Evolutionary conservation across 495 filamentous ascomycete species (phyloP).

Genomic region (Aspergillus panamensis): DNA sequence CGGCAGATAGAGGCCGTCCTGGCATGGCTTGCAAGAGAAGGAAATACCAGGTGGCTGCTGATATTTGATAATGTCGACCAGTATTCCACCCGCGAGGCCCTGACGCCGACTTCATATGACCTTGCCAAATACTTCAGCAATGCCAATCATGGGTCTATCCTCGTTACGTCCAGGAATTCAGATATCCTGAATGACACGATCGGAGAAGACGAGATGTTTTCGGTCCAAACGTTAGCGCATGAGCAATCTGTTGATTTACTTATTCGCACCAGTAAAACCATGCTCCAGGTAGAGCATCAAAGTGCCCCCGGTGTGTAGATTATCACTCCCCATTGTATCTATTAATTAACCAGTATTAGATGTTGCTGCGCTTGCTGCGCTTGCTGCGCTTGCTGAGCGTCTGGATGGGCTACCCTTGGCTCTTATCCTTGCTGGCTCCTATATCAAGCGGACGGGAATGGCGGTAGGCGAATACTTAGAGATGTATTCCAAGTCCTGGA

Average conservation of each 20-base stretch:
- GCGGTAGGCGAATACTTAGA: slow-evolving; percentile 32
- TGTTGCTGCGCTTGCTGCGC: slow-evolving; percentile 20
- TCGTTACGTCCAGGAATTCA: slow-evolving; percentile 34
- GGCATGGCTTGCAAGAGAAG: slow-evolving; percentile 8
- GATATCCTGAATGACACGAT: slow-evolving; percentile 17
- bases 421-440: slow-evolving; percentile 40
- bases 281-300: not conserved
- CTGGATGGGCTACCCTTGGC: slow-evolving; percentile 44
- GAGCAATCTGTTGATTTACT: slow-evolving; percentile 22
- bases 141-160: slow-evolving; percentile 37
- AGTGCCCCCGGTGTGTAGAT: not conserved
- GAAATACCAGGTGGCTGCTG: slow-evolving; percentile 36
- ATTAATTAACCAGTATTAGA: slow-evolving; percentile 11
- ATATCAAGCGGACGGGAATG: slow-evolving; percentile 33
- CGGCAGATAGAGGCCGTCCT: not conserved
- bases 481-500: slow-evolving; percentile 41
- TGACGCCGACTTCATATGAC: slow-evolving; percentile 18
- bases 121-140: slow-evolving; percentile 29
- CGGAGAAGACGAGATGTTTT: slow-evolving; percentile 21
- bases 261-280: slow-evolving; percentile 14
- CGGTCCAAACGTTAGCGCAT: slow-evolving; percentile 22
- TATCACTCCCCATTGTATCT: not conserved
- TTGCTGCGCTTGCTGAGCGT: slow-evolving; percentile 22
- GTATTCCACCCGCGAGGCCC: slow-evolving; percentile 22
- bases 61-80: slow-evolving; percentile 43